Percentiles rank a stretch among this genome's conserved stretches.
Evolutionary conservation across 1,139 yeast genomes (phyloP).

Genomic region (Lodderomyces orthopsilosis): DNA sequence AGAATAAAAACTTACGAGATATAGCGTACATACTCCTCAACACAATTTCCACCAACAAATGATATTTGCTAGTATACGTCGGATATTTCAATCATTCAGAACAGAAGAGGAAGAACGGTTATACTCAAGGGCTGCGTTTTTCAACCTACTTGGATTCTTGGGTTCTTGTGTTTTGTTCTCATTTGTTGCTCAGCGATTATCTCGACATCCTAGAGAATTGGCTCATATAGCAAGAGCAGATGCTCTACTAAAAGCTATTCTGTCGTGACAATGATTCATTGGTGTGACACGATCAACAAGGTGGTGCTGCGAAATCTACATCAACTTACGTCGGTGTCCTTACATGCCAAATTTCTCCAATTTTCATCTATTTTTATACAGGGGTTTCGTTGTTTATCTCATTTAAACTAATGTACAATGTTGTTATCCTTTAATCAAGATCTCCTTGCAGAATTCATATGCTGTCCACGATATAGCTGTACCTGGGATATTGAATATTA

Average conservation of each 20-base stretch:
- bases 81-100: constrained; percentile 78
- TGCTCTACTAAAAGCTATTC: constrained; percentile 24
- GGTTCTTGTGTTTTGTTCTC: constrained; percentile 81
- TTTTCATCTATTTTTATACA: background rate
- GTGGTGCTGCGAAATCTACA: background rate
- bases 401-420: background rate
- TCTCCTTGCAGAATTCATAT: constrained; percentile 93
- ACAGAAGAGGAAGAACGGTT: constrained; percentile 82
- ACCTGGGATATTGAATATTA: constrained; percentile 90
- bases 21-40: no score
- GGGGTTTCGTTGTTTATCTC: background rate
- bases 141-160: constrained; percentile 74
- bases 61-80: constrained; percentile 66
- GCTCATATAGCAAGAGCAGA: constrained; percentile 33
- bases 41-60: no score
- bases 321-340: no score
- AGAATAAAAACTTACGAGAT: no score
- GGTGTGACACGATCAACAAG: background rate
- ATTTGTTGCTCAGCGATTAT: constrained; percentile 68
- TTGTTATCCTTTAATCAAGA: constrained; percentile 32
- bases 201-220: constrained; percentile 37
- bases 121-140: constrained; percentile 77
- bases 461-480: constrained; percentile 99
- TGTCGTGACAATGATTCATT: background rate
- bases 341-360: background rate